A percentile compares a stretch with the other conserved stretches of the same genome.
phyloP scores from a whole-genome alignment of 2,329 filamentous ascomycete species.

The Paracamarosporium sp. region DNA sequence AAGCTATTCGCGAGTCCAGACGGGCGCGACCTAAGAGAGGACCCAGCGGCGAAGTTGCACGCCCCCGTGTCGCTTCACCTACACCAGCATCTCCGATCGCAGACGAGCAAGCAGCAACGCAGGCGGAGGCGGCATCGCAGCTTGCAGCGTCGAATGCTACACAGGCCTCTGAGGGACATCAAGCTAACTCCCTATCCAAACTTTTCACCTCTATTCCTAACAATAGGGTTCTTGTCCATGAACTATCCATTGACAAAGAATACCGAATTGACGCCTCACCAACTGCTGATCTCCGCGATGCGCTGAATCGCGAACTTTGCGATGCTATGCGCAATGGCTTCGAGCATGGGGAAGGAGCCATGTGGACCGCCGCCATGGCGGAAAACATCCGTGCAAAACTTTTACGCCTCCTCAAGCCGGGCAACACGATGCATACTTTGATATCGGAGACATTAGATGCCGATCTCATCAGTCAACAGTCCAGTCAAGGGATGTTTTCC shows the following conservation, averaged over 20 bases:
- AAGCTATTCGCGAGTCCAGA: slow-evolving; percentile 75
- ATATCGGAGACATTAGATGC: slow-evolving; percentile 79
- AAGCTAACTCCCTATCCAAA: slow-evolving; percentile 56
- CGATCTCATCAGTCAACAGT: slow-evolving; percentile 73
- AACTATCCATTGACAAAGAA: slow-evolving; percentile 79
- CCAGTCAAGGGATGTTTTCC: slow-evolving; percentile 75
- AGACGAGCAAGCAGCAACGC: slow-evolving; percentile 45
- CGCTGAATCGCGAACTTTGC: slow-evolving; percentile 65
- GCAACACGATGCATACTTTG: slow-evolving; percentile 75
- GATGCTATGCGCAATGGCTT: slow-evolving; percentile 68
- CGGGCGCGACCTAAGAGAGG: slow-evolving; percentile 70
- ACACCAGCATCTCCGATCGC: slow-evolving; percentile 32
- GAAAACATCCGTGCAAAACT: slow-evolving; percentile 75
- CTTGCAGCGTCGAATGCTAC: slow-evolving; percentile 25
- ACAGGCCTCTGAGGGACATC: slow-evolving; percentile 32
- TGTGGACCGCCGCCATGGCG: slow-evolving; percentile 74
- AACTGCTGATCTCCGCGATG: slow-evolving; percentile 64
- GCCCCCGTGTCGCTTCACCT: slow-evolving; percentile 66
- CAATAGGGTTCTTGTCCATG: slow-evolving; percentile 78
- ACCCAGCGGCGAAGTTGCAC: slow-evolving; percentile 69
- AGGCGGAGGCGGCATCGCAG: slow-evolving; percentile 39
- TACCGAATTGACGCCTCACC: slow-evolving; percentile 70
- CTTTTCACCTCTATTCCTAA: slow-evolving; percentile 70
- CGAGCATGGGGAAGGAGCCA: slow-evolving; percentile 68
- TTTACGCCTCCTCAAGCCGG: slow-evolving; percentile 72